Conservation (phyloP, 1,284 basidiomycete species). For the Cryptococcus neoformans region DNA sequence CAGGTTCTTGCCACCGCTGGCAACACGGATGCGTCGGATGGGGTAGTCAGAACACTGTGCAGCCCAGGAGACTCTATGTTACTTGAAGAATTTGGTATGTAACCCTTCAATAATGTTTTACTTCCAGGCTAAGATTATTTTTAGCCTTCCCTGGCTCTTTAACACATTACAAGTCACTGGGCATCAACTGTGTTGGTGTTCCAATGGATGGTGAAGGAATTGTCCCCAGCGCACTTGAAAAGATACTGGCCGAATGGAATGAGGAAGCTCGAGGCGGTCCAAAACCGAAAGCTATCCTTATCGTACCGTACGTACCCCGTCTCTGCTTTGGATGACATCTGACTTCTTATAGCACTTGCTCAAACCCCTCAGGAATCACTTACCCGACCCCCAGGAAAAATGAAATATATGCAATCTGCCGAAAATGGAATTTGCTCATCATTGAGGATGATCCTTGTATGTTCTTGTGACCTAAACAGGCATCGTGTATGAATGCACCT, state of each 20-base stretch:
- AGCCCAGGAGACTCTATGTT: slow-evolving; percentile 28
- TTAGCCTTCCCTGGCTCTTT: slow-evolving; percentile 56
- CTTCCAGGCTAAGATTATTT: not conserved
- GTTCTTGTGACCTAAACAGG: not conserved
- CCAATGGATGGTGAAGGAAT: slow-evolving; percentile 70
- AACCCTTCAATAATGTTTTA: not conserved
- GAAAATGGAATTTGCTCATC: slow-evolving; percentile 67
- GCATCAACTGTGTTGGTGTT: slow-evolving; percentile 57
- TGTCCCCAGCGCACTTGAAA: slow-evolving; percentile 58
- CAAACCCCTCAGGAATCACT: slow-evolving; percentile 70
- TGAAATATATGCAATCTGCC: slow-evolving; percentile 68
- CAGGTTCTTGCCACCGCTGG: slow-evolving; percentile 29
- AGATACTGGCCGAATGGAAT: slow-evolving; percentile 64
- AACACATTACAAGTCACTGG: slow-evolving; percentile 52
- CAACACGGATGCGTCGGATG: slow-evolving; percentile 36
- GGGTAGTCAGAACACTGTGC: slow-evolving; percentile 21
- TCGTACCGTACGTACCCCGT: slow-evolving; percentile 24
- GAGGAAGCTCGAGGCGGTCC: slow-evolving; percentile 55
- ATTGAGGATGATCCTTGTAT: slow-evolving; percentile 69
- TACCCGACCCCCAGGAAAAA: slow-evolving; percentile 62
- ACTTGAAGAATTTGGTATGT: slow-evolving; percentile 39
- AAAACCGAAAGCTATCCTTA: slow-evolving; percentile 48
- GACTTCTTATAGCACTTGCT: slow-evolving; percentile 42
- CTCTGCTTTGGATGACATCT: not conserved
- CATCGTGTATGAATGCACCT: not conserved